phyloP scores from a whole-genome alignment of 768 basidiomycete species.

The Leccinum boreale region DNA sequence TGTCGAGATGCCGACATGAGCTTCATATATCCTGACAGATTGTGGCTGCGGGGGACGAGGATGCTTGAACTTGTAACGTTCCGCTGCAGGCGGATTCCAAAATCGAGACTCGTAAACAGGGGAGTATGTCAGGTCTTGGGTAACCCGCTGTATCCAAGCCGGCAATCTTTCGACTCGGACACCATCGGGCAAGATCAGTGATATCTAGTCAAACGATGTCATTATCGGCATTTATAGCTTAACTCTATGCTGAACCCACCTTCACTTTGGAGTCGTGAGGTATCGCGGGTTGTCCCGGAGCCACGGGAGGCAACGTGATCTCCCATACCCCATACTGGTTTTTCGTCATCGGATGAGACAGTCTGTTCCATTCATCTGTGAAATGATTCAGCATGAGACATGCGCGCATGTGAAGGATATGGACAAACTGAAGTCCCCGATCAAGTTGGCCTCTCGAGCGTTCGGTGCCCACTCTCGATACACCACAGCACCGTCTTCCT shows the following conservation, averaged over 20 bases:
- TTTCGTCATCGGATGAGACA: constrained; percentile 82
- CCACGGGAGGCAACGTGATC: constrained; percentile 65
- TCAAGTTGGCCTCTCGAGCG: constrained; percentile 75
- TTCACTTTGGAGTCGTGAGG: constrained; percentile 96
- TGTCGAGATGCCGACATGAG: constrained; percentile 96
- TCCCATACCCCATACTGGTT: constrained; percentile 89
- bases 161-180: constrained; percentile 88
- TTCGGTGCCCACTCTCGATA: constrained; percentile 98
- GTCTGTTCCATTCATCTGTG: constrained; percentile 84
- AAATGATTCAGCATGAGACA: constrained; percentile 1
- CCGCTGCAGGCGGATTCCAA: constrained; percentile 85
- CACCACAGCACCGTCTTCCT: constrained; percentile 59
- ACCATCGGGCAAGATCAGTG: constrained; percentile 79
- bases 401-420: not conserved
- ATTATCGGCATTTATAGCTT: not conserved
- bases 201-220: constrained; percentile 56
- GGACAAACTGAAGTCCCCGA: constrained; percentile 94
- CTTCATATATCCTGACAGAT: constrained; percentile 87
- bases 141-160: constrained; percentile 93
- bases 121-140: constrained; percentile 87
- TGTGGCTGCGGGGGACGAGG: constrained; percentile 61
- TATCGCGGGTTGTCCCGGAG: constrained; percentile 74
- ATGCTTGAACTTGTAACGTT: constrained; percentile 82
- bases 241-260: constrained; percentile 39
- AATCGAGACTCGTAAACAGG: constrained; percentile 96